Conservation (phyloP, 345 rosid genomes). For the Carallia brachiata region DNA sequence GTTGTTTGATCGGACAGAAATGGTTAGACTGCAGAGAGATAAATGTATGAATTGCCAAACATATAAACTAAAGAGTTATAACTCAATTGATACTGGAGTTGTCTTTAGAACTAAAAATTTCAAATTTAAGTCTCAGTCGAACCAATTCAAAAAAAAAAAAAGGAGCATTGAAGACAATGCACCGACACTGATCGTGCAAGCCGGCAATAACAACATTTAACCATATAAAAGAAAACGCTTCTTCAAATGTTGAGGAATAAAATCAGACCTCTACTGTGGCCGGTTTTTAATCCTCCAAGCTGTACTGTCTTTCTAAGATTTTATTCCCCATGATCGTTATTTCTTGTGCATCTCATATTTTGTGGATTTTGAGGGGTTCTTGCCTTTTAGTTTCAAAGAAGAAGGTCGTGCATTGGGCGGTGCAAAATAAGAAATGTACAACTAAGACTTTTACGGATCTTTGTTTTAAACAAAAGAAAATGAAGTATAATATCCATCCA, state of each 20-base stretch:
- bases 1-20: too few relatives aligned
- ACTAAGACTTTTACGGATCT: not conserved
- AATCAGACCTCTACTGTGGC: constrained; percentile 22
- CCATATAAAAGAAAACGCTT: not conserved
- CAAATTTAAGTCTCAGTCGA: not conserved
- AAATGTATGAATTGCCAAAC: too few relatives aligned
- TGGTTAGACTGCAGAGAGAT: too few relatives aligned
- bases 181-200: constrained; percentile 9
- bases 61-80: too few relatives aligned
- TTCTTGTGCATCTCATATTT: not conserved
- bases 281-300: not conserved
- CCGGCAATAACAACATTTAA: not conserved
- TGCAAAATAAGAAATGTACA: constrained; percentile 12
- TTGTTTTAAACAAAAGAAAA: too few relatives aligned
- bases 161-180: not conserved
- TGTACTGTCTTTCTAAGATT: constrained; percentile 18
- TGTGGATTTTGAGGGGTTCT: not conserved
- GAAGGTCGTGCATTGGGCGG: constrained; percentile 48
- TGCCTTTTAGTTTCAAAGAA: not conserved
- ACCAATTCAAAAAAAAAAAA: not conserved
- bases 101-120: too few relatives aligned
- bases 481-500: too few relatives aligned
- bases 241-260: constrained; percentile 7
- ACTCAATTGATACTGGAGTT: too few relatives aligned
- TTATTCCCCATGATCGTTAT: constrained; percentile 13